These are phyloP conservation scores for Austroboletus sp. DNA, from an alignment of 1,284 basidiomycete species.

Conservation along the genomic window DNA sequence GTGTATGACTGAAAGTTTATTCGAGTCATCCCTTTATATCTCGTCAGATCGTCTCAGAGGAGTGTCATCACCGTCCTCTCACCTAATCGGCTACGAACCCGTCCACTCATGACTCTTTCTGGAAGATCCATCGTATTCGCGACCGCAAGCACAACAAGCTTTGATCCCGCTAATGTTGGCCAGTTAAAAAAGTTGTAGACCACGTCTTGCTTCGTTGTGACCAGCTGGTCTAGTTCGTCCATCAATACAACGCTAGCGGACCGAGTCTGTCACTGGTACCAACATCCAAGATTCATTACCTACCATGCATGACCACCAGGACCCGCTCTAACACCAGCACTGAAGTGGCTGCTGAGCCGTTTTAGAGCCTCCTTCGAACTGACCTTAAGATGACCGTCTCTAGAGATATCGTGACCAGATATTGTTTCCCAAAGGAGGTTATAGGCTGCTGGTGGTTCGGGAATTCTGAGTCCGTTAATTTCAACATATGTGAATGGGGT, in stretches of 20 bases:
- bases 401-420: slow-evolving; percentile 61
- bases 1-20: slow-evolving; percentile 94
- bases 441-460: slow-evolving; percentile 84
- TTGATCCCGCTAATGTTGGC: slow-evolving; percentile 83
- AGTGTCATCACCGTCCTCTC: slow-evolving; percentile 20
- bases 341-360: slow-evolving; percentile 58
- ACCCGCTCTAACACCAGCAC: slow-evolving; percentile 47
- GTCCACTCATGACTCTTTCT: slow-evolving; percentile 85
- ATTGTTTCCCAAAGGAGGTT: slow-evolving; percentile 84
- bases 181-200: slow-evolving; percentile 99
- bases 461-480: slow-evolving; percentile 92
- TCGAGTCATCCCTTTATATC: slow-evolving; percentile 74
- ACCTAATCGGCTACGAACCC: slow-evolving; percentile 90
- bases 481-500: slow-evolving; percentile 95
- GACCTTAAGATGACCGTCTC: slow-evolving; percentile 57
- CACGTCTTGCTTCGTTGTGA: slow-evolving; percentile 94
- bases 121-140: slow-evolving; percentile 99
- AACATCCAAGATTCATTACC: slow-evolving; percentile 13
- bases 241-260: slow-evolving; percentile 80
- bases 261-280: not conserved
- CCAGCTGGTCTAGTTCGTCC: slow-evolving; percentile 95
- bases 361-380: slow-evolving; percentile 68
- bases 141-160: slow-evolving; percentile 91
- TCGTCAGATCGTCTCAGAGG: slow-evolving; percentile 2
- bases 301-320: slow-evolving; percentile 69